phyloP scores from a whole-genome alignment of 1,284 basidiomycete species.

The Moesziomyces globuligerus region DNA sequence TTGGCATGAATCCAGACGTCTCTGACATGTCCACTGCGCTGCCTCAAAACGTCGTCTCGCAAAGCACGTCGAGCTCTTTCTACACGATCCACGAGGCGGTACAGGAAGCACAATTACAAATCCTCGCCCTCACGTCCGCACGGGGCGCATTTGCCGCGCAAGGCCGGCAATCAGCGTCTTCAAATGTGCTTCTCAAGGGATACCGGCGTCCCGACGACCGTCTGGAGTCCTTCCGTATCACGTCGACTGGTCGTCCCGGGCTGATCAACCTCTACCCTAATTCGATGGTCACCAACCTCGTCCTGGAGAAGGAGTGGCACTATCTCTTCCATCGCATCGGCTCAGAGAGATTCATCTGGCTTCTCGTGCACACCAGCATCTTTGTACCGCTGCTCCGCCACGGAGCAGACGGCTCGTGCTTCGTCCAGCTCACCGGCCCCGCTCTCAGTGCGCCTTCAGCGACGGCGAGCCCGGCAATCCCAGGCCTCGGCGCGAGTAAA shows the following conservation, averaged over 20 bases:
- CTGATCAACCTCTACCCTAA: slow-evolving; percentile 77
- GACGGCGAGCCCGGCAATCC: background rate
- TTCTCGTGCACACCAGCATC: slow-evolving; percentile 77
- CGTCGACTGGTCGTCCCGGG: slow-evolving; percentile 45
- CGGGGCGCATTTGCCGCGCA: background rate
- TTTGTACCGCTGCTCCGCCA: slow-evolving; percentile 75
- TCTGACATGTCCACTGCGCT: background rate
- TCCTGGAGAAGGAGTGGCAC: slow-evolving; percentile 75
- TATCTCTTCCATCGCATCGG: slow-evolving; percentile 76
- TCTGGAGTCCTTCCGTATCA: slow-evolving; percentile 17
- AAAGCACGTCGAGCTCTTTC: background rate
- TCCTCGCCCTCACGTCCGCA: slow-evolving; percentile 15
- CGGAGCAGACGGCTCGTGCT: slow-evolving; percentile 74
- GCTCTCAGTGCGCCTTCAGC: slow-evolving; percentile 71
- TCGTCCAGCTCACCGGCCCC: slow-evolving; percentile 80
- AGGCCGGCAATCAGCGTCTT: slow-evolving; percentile 7
- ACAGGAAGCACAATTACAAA: slow-evolving; percentile 38
- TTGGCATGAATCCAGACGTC: background rate
- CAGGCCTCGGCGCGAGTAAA: slow-evolving; percentile 45
- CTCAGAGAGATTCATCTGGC: slow-evolving; percentile 76
- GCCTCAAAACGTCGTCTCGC: too few species aligned
- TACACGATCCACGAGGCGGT: slow-evolving; percentile 29
- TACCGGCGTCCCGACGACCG: slow-evolving; percentile 73
- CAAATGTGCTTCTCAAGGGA: slow-evolving; percentile 75
- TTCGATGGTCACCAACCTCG: slow-evolving; percentile 77